Evolutionary conservation across 2,329 filamentous ascomycete genomes (phyloP).

Genomic region (Tolypocladium pustulatum): DNA sequence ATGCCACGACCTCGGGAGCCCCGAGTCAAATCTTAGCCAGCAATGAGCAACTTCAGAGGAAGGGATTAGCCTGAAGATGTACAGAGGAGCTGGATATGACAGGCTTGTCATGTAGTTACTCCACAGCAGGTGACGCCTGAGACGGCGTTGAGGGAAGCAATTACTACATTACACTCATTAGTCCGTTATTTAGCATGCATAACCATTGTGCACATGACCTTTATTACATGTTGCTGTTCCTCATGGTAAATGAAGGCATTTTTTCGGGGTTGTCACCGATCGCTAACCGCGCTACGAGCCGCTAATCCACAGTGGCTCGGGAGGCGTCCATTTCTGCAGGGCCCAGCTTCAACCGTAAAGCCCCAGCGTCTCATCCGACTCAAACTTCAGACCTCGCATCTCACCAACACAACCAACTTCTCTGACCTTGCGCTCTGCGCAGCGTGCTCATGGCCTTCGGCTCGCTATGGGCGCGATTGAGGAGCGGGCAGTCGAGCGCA

Average conservation of each 20-base stretch:
- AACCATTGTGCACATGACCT: background rate
- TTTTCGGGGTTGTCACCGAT: background rate
- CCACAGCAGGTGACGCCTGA: constrained; percentile 1
- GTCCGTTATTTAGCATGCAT: background rate
- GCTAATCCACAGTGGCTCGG: background rate
- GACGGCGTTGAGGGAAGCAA: constrained; percentile 1
- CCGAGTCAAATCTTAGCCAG: background rate
- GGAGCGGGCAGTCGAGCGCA: constrained; percentile 11
- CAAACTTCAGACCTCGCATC: background rate
- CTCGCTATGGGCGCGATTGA: constrained; percentile 25
- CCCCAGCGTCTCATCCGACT: background rate
- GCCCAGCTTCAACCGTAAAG: background rate
- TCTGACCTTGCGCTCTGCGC: background rate
- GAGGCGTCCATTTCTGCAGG: background rate
- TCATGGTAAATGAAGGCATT: background rate
- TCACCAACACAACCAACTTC: background rate
- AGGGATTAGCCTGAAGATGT: background rate
- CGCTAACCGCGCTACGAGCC: background rate
- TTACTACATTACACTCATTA: background rate
- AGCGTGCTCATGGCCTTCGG: constrained; percentile 16
- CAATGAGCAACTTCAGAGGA: background rate
- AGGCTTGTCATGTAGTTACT: constrained; percentile 1
- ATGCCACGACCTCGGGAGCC: background rate
- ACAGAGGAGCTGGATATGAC: background rate
- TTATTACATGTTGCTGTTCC: background rate